A percentile compares a stretch with the other conserved stretches of the same genome.
Evolutionary conservation across 2,329 filamentous ascomycete genomes (phyloP).

Genomic region (Trichoderma sp.): DNA sequence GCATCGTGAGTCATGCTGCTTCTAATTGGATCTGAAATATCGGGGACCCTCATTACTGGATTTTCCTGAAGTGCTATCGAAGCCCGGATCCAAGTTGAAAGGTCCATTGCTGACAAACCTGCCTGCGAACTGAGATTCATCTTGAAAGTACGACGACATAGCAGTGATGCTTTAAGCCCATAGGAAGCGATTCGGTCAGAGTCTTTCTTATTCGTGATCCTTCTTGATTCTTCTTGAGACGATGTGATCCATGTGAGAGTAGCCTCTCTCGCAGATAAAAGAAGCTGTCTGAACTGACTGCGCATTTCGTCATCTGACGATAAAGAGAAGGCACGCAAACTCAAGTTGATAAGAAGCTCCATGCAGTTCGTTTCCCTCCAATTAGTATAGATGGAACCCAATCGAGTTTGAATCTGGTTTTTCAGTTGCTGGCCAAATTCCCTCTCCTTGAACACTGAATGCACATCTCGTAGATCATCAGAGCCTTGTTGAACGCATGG

Average conservation of each 20-base stretch:
- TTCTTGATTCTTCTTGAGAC: conserved; percentile 46
- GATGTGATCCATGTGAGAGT: conserved; percentile 49
- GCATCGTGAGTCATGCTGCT: too few relatives aligned
- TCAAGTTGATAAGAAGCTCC: conserved; percentile 53
- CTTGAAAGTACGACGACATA: conserved; percentile 47
- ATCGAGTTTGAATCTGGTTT: conserved; percentile 41
- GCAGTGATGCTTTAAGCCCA: conserved; percentile 52
- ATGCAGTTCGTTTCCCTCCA: conserved; percentile 60
- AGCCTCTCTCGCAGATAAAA: conserved; percentile 42
- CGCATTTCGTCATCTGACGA: conserved; percentile 9
- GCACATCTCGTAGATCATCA: too few relatives aligned
- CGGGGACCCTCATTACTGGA: too few relatives aligned
- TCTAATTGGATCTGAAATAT: too few relatives aligned
- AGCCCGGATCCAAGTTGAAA: conserved; percentile 24
- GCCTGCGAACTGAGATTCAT: not conserved
- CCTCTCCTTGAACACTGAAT: conserved; percentile 48
- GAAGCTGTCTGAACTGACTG: conserved; percentile 29
- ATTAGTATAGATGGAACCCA: conserved; percentile 49
- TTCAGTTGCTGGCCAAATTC: conserved; percentile 49
- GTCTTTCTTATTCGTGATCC: too few relatives aligned
- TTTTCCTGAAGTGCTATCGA: conserved; percentile 31
- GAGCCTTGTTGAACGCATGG: too few relatives aligned
- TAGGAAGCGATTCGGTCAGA: conserved; percentile 37
- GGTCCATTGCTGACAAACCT: conserved; percentile 5
- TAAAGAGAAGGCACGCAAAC: conserved; percentile 38